Conservation (phyloP, 176 grass and related monocot species). For the Coix lacrymajobi region DNA sequence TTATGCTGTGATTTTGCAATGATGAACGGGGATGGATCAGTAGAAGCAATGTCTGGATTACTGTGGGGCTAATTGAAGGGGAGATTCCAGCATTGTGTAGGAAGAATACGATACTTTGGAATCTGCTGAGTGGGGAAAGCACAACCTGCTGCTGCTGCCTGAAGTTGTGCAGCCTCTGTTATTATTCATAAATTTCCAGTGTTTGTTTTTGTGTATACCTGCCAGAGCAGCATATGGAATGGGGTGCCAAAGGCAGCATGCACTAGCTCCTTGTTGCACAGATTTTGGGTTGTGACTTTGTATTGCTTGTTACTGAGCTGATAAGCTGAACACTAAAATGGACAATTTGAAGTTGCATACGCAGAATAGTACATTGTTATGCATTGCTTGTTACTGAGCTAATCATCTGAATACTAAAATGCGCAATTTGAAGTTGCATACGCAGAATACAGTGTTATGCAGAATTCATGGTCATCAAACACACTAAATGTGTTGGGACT, state of each 20-base stretch:
- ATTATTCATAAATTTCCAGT: background rate
- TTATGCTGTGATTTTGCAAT: conserved; percentile 47
- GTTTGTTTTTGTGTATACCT: background rate
- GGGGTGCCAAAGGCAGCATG: background rate
- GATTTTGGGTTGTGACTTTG: conserved; percentile 17
- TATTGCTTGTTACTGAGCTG: background rate
- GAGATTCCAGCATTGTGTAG: conserved; percentile 48
- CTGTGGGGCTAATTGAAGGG: conserved; percentile 49
- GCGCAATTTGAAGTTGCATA: background rate
- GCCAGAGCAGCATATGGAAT: background rate
- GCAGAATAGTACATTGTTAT: background rate
- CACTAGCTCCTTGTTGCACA: background rate
- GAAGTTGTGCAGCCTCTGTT: background rate
- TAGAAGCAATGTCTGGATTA: background rate
- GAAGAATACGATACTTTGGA: background rate
- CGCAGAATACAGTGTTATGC: background rate
- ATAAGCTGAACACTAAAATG: too few relatives aligned
- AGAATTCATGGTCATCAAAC: background rate
- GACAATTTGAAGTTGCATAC: too few relatives aligned
- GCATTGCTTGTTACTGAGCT: background rate
- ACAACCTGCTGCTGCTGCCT: background rate
- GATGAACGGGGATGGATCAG: background rate
- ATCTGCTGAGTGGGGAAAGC: background rate
- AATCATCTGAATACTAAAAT: background rate
- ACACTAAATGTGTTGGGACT: background rate